Evolutionary conservation across 495 filamentous ascomycete species (phyloP), one percentile per base, ranked within the genome.

Genomic region (Aspergillus sclerotioniger): DNA sequence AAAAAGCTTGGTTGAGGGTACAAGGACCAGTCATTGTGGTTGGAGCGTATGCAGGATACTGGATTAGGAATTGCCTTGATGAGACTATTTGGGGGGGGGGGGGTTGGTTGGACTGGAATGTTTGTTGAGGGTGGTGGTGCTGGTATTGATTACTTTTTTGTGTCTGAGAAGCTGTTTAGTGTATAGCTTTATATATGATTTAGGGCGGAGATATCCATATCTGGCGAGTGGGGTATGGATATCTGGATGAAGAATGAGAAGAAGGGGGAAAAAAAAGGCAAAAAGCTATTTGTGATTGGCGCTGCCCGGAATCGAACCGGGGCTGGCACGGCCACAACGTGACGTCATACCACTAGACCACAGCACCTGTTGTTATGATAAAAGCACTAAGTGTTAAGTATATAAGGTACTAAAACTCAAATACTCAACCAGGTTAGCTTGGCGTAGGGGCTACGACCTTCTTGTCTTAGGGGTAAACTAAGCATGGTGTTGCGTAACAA

Each of bases 301-400:
- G 59, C 77, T 88, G 33, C 87, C 91, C 35, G 80, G 80, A 65
- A 88, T 96, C 57, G 76, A 87, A 64, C 92, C 92, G 8, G 92
- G 91, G 59, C 96, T 95, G 70, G 80, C 96, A 35, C 80, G 80
- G 60, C 85, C 87, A 55, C 80, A 93, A 68, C 62, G 65, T 68
- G 61, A 65, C 65, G 63, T 70, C 68, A 59, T 70, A 68, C 68
- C 65, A 67, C 60, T 65, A 64, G 60, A 67, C 65, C 62, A 68
- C 57, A 51, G 63, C 62, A 66, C 63, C 63, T 55, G 28, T 43
- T 59, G 37, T 44, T 56, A 13, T 60, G 13, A 13, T 12, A 45
- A 2, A 1, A 8, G 50, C 33, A 4, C 10, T 3, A 12, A 7
- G 6, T 20, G 25, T 37, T 37, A 3, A 8, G 9, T 37, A 37